These are phyloP conservation scores for Leucosporidium creatinivorum DNA, from an alignment of 768 basidiomycete species.

Conservation along the genomic window DNA sequence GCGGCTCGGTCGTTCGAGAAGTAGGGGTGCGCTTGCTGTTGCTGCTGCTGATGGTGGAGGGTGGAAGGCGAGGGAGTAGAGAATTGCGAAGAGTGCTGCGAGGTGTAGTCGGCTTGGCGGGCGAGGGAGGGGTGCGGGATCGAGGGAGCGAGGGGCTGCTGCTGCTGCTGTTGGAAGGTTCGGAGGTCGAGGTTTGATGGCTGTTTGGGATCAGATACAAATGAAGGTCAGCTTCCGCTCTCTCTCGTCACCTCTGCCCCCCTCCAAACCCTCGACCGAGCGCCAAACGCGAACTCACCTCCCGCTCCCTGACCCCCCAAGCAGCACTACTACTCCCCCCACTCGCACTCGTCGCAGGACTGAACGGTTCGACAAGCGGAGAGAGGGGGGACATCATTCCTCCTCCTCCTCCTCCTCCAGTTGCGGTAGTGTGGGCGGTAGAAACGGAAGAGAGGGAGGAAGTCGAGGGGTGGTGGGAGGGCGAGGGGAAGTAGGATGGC, in stretches of 20 bases:
- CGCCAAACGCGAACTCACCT: neutral
- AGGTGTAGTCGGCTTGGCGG: neutral
- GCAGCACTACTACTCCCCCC: neutral
- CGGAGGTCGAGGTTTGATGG: neutral
- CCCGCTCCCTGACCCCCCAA: neutral
- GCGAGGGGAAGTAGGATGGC: neutral
- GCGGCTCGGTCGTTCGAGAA: neutral
- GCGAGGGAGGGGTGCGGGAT: neutral
- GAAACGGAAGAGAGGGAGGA: neutral
- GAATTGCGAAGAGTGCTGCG: neutral
- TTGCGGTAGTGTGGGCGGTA: too few species aligned
- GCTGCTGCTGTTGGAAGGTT: conserved; percentile 1
- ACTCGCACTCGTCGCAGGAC: conserved; percentile 15
- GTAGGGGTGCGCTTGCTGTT: neutral
- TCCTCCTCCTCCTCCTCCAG: neutral
- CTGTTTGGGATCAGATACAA: neutral
- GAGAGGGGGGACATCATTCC: conserved; percentile 30
- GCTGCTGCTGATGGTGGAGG: neutral
- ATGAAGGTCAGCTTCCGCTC: neutral
- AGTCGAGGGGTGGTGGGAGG: neutral
- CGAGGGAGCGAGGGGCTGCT: neutral
- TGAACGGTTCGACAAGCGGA: conserved; percentile 37
- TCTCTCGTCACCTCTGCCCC: neutral
- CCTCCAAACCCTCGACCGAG: neutral
- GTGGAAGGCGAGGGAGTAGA: too few species aligned